Percentiles rank a stretch among this genome's conserved stretches.
Conservation (phyloP, 108 stramenopile genomes). For the Fragilaria crotonensis region DNA sequence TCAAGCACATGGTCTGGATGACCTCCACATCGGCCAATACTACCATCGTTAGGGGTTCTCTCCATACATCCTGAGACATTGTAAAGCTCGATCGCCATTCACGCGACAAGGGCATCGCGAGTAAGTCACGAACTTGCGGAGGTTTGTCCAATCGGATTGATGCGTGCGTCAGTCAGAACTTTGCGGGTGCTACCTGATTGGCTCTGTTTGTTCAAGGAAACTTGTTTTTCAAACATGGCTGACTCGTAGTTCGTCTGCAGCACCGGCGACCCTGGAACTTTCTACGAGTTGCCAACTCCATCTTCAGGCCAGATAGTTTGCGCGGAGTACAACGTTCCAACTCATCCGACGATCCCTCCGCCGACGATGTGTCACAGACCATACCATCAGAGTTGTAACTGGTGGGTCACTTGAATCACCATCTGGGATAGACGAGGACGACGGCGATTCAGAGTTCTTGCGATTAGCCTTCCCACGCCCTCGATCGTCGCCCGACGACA, state of each 20-base stretch:
- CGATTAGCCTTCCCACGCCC: slow-evolving; percentile 1
- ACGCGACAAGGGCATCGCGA: slow-evolving; percentile 69
- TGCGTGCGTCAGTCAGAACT: background rate
- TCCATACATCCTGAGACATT: slow-evolving; percentile 65
- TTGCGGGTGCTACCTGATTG: background rate
- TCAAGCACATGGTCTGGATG: slow-evolving; percentile 82
- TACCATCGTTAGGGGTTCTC: slow-evolving; percentile 78
- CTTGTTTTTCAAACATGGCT: background rate
- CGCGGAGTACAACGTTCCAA: slow-evolving; percentile 35
- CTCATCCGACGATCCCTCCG: slow-evolving; percentile 20
- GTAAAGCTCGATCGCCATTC: slow-evolving; percentile 60
- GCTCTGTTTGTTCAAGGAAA: background rate
- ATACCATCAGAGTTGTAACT: background rate
- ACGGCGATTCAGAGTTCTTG: background rate
- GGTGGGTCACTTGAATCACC: background rate
- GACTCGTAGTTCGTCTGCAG: background rate
- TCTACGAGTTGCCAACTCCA: slow-evolving; percentile 2
- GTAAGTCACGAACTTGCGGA: slow-evolving; percentile 48
- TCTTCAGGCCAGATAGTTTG: slow-evolving; percentile 5
- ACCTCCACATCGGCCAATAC: slow-evolving; percentile 79
- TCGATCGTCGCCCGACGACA: slow-evolving; percentile 24
- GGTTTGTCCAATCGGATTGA: slow-evolving; percentile 37
- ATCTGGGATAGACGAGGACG: slow-evolving; percentile 2
- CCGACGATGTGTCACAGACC: background rate
- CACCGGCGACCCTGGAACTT: background rate